Conservation (phyloP, 306 rosid genomes). For the Ziziphus jujuba region DNA sequence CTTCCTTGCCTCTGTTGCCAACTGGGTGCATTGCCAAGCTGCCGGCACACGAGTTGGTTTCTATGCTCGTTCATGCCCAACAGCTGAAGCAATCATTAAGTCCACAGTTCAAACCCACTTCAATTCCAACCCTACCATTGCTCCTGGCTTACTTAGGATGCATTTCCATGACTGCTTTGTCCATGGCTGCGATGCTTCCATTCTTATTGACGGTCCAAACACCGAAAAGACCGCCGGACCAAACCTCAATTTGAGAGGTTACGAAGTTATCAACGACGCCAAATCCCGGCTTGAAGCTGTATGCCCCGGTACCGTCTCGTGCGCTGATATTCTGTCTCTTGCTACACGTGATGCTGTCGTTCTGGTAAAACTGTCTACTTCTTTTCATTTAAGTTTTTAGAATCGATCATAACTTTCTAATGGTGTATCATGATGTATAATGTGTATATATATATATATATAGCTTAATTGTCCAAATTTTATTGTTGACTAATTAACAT, state of each 20-base stretch:
- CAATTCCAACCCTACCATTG: background rate
- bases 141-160: slow-evolving; percentile 11
- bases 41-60: background rate
- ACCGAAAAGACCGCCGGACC: slow-evolving; percentile 28
- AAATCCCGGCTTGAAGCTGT: slow-evolving; percentile 44
- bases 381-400: too few species aligned
- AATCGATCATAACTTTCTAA: too few species aligned
- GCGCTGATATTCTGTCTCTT: slow-evolving; percentile 51
- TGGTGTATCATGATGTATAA: too few species aligned
- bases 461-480: too few species aligned
- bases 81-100: background rate
- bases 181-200: slow-evolving; percentile 53
- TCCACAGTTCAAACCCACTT: background rate
- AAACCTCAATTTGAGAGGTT: slow-evolving; percentile 24
- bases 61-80: background rate
- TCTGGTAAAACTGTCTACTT: slow-evolving; percentile 22
- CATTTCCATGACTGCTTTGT: slow-evolving; percentile 44
- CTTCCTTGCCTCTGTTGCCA: background rate
- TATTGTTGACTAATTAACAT: background rate
- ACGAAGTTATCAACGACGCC: slow-evolving; percentile 36
- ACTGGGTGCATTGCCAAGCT: background rate
- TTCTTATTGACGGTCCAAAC: slow-evolving; percentile 27
- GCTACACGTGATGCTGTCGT: slow-evolving; percentile 18
- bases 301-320: slow-evolving; percentile 51
- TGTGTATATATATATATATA: too few species aligned